Evolutionary conservation across 108 stramenopile genomes (phyloP), one percentile per base, ranked within the genome.

Genomic region (Asterionellopsis glacialis): DNA sequence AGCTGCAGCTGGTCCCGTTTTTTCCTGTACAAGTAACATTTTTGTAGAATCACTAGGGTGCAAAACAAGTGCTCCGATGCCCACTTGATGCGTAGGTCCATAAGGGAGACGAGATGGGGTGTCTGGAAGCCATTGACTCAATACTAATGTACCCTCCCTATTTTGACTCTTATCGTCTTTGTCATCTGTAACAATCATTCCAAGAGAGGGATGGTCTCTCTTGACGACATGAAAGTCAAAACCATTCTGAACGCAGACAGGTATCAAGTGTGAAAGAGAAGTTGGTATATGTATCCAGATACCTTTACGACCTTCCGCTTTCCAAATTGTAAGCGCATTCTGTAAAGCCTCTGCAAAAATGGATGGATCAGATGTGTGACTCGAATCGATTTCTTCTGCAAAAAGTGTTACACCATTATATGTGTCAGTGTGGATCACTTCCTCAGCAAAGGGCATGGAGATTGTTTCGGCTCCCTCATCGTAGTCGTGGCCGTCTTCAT

Each of bases 51-150:
- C 75, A 13, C 27, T 27, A 0, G 85, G 87, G 53, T 86, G 80
- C n/a, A 92, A 51, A 0, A 92, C 65, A 22, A 92, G 45, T n/a
- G 73, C 83, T 9, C 90, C 90, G 6, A 92, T 70, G 0, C 90
- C 90, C 11, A 88, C 74, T 67, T 92, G 90, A 71, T 88, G 85
- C 4, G 80, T 83, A 13, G 90, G 90, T 26, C 90, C 90, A 26
- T 66, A 43, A 3, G 90, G 90, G n/a, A 92, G 51, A 10, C 74
- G 57, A 11, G 77, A 82, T 3, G 56, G 48, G 0, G 67, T 41
- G 18, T 82, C 63, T 9, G 84, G 84, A 1, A 92, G 59, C 90
- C 90, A 92, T 59, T 75, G 70, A 51, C 72, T 85, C 56, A 92
- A 52, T 2, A 92, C 69, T 21, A 83, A 65, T 15, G 45, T 47